A percentile compares a stretch with the other conserved stretches of the same genome.
phyloP scores from a whole-genome alignment of 139 green algal genomes.

The Penium margaritaceum region DNA sequence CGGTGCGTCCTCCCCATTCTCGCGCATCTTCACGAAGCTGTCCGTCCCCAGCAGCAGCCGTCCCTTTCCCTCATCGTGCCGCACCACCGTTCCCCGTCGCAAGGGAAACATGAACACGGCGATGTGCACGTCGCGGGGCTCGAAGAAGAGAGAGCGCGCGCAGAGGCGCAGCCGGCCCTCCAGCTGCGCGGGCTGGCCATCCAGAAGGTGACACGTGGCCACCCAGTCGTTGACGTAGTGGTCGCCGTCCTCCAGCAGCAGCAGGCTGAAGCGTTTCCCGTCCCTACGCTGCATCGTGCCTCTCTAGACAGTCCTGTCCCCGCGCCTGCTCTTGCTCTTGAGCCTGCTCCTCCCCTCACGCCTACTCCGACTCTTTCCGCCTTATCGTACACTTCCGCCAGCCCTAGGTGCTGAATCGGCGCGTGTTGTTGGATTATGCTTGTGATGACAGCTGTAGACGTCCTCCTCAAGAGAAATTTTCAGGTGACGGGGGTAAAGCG shows the following conservation, averaged over 20 bases:
- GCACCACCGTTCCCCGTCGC: neutral
- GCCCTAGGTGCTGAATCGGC: too few relatives aligned
- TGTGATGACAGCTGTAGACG: too few relatives aligned
- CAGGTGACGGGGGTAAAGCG: too few relatives aligned
- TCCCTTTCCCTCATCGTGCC: neutral
- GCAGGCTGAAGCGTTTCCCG: conserved; percentile 17
- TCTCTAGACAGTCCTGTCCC: too few relatives aligned
- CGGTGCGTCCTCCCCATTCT: conserved; percentile 20
- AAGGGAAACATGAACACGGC: conserved; percentile 28
- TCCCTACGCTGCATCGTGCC: too few relatives aligned
- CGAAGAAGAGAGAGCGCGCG: conserved; percentile 25
- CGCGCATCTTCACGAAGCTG: conserved; percentile 30
- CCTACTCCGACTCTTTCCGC: too few relatives aligned
- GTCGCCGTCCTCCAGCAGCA: conserved; percentile 36
- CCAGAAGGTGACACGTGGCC: conserved; percentile 18
- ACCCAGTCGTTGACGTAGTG: conserved; percentile 34
- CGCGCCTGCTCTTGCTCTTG: too few relatives aligned
- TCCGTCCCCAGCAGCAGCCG: neutral
- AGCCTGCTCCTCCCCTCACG: too few relatives aligned
- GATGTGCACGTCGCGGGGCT: conserved; percentile 10
- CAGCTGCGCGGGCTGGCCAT: neutral
- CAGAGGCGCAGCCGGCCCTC: conserved; percentile 25
- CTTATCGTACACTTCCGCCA: too few relatives aligned
- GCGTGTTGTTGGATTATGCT: too few relatives aligned
- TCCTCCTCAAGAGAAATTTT: too few relatives aligned